These are phyloP conservation scores for Solanum hybrid DNA, from an alignment of 305 asterid genomes.

Conservation along the genomic window DNA sequence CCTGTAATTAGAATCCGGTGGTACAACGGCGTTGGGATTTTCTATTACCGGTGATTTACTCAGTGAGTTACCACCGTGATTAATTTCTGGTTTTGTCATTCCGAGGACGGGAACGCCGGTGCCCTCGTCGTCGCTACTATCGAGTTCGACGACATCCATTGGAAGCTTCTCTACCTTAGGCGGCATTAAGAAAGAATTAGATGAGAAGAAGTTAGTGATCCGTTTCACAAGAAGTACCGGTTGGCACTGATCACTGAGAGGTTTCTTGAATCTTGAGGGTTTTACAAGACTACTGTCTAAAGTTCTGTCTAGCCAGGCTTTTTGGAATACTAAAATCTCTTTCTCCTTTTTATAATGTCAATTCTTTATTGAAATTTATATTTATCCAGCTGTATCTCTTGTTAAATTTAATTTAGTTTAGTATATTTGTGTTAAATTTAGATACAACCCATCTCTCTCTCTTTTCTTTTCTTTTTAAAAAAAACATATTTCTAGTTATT, in stretches of 20 bases:
- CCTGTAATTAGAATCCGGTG: slow-evolving; percentile 16
- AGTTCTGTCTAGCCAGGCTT: background rate
- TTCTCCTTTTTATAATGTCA: background rate
- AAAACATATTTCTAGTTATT: background rate
- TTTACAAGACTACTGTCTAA: background rate
- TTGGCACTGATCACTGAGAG: background rate
- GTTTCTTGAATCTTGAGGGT: background rate
- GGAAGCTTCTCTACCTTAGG: slow-evolving; percentile 26
- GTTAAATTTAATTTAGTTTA: no score
- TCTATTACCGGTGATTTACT: slow-evolving; percentile 21
- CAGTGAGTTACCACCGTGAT: slow-evolving; percentile 10
- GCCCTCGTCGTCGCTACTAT: slow-evolving; percentile 69
- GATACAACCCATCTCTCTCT: background rate
- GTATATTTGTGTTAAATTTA: no score
- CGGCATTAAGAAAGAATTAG: slow-evolving; percentile 19
- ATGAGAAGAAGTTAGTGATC: background rate
- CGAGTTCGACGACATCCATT: slow-evolving; percentile 50
- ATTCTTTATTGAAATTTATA: background rate
- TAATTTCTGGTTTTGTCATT: background rate
- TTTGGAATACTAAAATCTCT: background rate
- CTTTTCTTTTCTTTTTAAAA: no score
- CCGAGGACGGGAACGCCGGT: slow-evolving; percentile 1
- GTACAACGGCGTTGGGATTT: slow-evolving; percentile 7
- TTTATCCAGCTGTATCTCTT: background rate
- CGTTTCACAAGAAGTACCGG: background rate